Conservation (phyloP, 2,329 filamentous ascomycete genomes). For the Pestalotiopsis sp. region DNA sequence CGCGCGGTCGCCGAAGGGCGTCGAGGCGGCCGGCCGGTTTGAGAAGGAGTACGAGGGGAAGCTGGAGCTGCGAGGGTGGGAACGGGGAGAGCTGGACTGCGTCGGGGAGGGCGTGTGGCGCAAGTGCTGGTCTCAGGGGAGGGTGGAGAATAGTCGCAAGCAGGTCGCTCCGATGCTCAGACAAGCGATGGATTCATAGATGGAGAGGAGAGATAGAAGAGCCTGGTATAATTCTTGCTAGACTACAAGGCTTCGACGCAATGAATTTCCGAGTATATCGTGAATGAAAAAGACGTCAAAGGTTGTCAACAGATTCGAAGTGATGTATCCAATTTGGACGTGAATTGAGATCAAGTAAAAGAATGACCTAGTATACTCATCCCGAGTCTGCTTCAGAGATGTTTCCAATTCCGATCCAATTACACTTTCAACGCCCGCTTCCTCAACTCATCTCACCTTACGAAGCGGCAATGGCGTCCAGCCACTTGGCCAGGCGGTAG, state of each 20-base stretch:
- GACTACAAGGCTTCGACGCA: not conserved
- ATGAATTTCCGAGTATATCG: not conserved
- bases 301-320: too few species aligned
- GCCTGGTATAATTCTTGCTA: not conserved
- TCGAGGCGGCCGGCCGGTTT: constrained; percentile 57
- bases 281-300: too few species aligned
- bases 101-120: constrained; percentile 44
- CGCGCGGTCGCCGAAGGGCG: constrained; percentile 49
- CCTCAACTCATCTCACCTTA: constrained; percentile 4
- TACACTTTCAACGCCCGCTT: not conserved
- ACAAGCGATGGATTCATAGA: constrained; percentile 47
- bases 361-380: too few species aligned
- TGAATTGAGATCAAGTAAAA: too few species aligned
- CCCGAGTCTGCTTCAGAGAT: too few species aligned
- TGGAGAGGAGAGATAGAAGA: not conserved
- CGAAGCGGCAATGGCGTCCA: constrained; percentile 33
- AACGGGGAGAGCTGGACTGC: constrained; percentile 46
- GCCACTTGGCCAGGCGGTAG: constrained; percentile 36
- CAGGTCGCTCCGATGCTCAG: constrained; percentile 70
- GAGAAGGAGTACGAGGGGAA: constrained; percentile 41
- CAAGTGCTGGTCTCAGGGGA: constrained; percentile 68
- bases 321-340: too few species aligned
- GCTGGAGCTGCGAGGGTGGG: constrained; percentile 60
- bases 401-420: too few species aligned
- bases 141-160: constrained; percentile 64